Evolutionary conservation across 495 filamentous ascomycete genomes (phyloP), one percentile per base, ranked within the genome.

Genomic region (Podospora anserina): DNA sequence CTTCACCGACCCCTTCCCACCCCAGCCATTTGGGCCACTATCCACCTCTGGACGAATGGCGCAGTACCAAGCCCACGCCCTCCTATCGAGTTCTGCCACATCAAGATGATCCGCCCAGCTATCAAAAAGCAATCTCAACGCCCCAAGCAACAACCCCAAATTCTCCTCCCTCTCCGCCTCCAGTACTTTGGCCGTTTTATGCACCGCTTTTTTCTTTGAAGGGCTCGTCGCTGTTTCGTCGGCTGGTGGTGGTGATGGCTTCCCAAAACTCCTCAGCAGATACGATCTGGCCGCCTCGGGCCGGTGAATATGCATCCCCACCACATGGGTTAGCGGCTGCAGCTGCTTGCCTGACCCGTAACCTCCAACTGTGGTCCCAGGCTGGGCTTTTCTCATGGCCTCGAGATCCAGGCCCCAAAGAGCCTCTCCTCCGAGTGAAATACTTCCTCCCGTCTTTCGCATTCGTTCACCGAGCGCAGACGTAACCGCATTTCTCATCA

Each of bases 391-490:
- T 70, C 83, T 83, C 69, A 88, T 81, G 3, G 86, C 83, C 73
- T 94, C 91, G 3, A 92, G 78, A 78, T 96, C 92, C 62, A 96
- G 77, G 20, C 89, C 92, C 92, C 92, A 95, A 2, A 94, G 78
- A 16, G 90, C 84, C 69, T 85, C 84, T 2, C 82, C 80, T 11
- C 77, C 76, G 6, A 84, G 66, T 27, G 71, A 63, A 19, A 76
- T 79, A 61, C 82, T 75, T 4, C 77, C 74, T 5, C 81, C 80
- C 6, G 77, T 74, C 49, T 77, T 71, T 4, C 85, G 76, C 30
- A 83, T 70, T 26, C 82, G 77, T 66, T 85, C 82, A 16, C 79
- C 75, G 56, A 86, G 72, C 1, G 81, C 84, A 34, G 79, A 78
- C 54, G 76, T 75, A 18, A 85, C 79, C 61, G 80, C 81, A 60